A percentile compares a stretch with the other conserved stretches of the same genome.
phyloP scores from a whole-genome alignment of 345 rosid genomes.

The Euphorbia pulcherrima region DNA sequence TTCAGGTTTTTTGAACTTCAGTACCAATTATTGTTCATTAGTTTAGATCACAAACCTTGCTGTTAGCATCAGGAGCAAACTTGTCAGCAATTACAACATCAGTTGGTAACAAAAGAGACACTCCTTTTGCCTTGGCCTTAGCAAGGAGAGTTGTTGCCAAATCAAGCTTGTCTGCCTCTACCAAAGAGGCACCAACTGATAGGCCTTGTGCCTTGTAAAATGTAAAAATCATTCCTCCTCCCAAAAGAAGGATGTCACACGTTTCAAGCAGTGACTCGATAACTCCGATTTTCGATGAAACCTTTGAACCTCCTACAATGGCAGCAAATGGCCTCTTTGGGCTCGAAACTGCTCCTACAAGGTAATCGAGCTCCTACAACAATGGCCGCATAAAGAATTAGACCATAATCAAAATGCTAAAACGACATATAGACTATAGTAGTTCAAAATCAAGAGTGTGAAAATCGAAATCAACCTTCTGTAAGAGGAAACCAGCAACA shows the following conservation, averaged over 20 bases:
- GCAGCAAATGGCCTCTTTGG: conserved; percentile 97
- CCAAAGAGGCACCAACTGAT: conserved; percentile 80
- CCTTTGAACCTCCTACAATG: conserved; percentile 93
- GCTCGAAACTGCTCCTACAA: conserved; percentile 84
- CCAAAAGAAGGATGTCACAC: conserved; percentile 75
- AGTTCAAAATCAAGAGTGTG: background rate
- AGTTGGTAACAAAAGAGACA: conserved; percentile 70
- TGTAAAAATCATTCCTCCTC: conserved; percentile 98
- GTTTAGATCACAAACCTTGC: conserved; percentile 51
- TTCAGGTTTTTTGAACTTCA: background rate
- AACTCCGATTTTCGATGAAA: conserved; percentile 87
- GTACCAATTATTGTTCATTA: background rate
- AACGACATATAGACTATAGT: background rate
- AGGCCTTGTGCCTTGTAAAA: conserved; percentile 96
- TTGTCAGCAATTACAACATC: conserved; percentile 90
- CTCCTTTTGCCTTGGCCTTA: conserved; percentile 92
- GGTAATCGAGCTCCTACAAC: conserved; percentile 84
- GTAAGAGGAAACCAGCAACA: conserved; percentile 95
- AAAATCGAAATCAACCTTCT: conserved; percentile 54
- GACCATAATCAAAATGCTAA: background rate
- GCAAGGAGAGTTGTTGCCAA: conserved; percentile 74
- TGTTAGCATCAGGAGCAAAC: conserved; percentile 85
- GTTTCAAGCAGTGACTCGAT: conserved; percentile 84
- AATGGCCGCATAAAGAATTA: conserved; percentile 3
- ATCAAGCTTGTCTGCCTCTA: conserved; percentile 89